phyloP scores from a whole-genome alignment of 495 filamentous ascomycete genomes.

The Xylaria grammica region DNA sequence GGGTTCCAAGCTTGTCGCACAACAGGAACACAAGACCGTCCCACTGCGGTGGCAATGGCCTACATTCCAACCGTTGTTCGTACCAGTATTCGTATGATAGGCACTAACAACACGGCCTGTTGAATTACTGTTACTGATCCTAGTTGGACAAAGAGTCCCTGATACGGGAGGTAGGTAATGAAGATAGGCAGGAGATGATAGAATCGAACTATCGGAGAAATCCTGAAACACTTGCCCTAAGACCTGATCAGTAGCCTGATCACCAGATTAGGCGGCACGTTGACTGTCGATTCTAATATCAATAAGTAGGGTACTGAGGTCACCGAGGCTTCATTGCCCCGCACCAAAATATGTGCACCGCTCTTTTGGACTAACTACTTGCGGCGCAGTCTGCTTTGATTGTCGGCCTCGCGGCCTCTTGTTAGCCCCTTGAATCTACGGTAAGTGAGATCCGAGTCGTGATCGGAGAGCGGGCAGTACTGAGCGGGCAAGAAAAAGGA shows the following conservation, averaged over 20 bases:
- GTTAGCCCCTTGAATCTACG: conserved; percentile 8
- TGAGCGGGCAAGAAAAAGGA: background rate
- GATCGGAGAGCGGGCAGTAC: background rate
- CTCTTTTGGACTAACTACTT: background rate
- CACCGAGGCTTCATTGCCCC: background rate
- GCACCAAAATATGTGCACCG: background rate
- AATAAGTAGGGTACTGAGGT: background rate
- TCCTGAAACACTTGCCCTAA: conserved; percentile 14
- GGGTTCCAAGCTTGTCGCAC: conserved; percentile 4
- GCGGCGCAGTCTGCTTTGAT: background rate
- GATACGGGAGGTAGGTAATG: conserved; percentile 17
- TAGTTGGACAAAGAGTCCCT: background rate
- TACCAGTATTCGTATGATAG: background rate
- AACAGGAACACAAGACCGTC: conserved; percentile 1
- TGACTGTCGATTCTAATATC: conserved; percentile 7
- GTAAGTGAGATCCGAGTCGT: conserved; percentile 5
- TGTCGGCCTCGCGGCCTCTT: background rate
- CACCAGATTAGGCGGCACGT: conserved; percentile 3
- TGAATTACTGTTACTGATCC: conserved; percentile 8
- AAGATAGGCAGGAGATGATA: conserved; percentile 19
- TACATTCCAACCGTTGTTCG: conserved; percentile 17
- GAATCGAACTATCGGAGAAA: conserved; percentile 3
- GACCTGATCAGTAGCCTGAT: too few species aligned
- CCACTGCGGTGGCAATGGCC: conserved; percentile 16
- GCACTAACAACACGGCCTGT: conserved; percentile 1